Base-by-base conservation (phyloP, 257 asterid genomes). In the Henckelia pumila region DNA sequence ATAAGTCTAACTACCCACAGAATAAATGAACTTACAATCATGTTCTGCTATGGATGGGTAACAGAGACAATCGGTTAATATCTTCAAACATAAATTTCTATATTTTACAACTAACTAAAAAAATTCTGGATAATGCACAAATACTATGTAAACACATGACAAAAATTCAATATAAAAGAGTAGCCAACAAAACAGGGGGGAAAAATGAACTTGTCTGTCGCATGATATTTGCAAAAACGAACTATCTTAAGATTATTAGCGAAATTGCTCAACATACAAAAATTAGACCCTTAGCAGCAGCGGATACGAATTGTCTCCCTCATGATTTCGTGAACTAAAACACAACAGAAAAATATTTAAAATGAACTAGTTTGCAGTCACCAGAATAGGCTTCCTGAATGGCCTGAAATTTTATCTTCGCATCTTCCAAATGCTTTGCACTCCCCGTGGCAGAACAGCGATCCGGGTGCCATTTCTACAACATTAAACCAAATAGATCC, bases 391-490 rank as follows among this genome's bases (percentile, higher is more conserved):
- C 98, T 80, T 87, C 86, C 66, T 92, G 98, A 76, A 92, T 81
- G 20, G 83, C 81, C 78, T 92, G 98, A 72, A 92, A 89, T 73
- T 85, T 87, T 80, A 71, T 85, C 81, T 92, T 92, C 6, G 96
- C 95, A 59, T 89, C 98, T 21, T 89, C 98, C 58, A 80, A 71
- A 16, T 69, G 40, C 73, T 76, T 83, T 0, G 77, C 55, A 74
- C 75, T 81, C 52, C 94, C 97, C 1, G 84, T 63, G 56, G 90
- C 81, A 14, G 86, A 76, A 73, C 81, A 72, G 19, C 98, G 92
- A 89, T 92, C 96, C 30, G 98, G 98, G 70, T 92, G 98, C 96
- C 96, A 92, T 86, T 80, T 87, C 98, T 91, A 64, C 37, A 8
- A 37, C 6, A 68, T 24, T 60, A 37, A 66, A 59, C 23, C 2